Evolutionary conservation across 371 early-diverging fungal genomes (phyloP).

Genomic region (Circinella minor): DNA sequence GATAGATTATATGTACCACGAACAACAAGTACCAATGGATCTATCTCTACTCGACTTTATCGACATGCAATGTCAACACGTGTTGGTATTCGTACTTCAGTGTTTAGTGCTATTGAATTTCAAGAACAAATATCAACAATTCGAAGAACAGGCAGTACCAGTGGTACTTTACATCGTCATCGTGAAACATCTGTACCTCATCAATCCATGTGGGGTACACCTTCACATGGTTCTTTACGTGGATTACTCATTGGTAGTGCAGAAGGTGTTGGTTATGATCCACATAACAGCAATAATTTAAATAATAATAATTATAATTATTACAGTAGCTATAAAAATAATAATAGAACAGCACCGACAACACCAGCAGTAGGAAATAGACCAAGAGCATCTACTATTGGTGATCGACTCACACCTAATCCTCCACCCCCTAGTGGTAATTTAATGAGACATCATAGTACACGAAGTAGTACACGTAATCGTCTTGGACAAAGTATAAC

Average conservation of each 20-base stretch:
- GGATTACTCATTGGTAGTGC: not conserved
- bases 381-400: conserved; percentile 19
- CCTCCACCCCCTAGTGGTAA: not conserved
- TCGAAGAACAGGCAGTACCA: conserved; percentile 37
- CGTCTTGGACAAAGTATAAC: not conserved
- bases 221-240: not conserved
- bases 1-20: conserved; percentile 36
- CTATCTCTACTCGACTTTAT: conserved; percentile 38
- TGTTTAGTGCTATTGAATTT: conserved; percentile 49
- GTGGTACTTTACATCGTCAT: conserved; percentile 17
- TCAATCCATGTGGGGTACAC: not conserved
- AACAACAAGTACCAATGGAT: conserved; percentile 42
- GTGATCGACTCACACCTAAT: conserved; percentile 8
- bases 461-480: not conserved
- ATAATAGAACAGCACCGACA: conserved; percentile 1
- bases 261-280: no score
- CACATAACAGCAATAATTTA: not conserved
- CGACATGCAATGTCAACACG: conserved; percentile 47
- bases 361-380: conserved; percentile 6
- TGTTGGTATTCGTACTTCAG: conserved; percentile 47
- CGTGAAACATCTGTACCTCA: conserved; percentile 16
- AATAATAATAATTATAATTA: not conserved
- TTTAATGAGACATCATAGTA: not conserved
- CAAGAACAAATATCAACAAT: conserved; percentile 43
- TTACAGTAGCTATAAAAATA: not conserved